These are phyloP conservation scores for Backusella tarrabulga DNA, from an alignment of 192 early-diverging fungal species.

Conservation along the genomic window DNA sequence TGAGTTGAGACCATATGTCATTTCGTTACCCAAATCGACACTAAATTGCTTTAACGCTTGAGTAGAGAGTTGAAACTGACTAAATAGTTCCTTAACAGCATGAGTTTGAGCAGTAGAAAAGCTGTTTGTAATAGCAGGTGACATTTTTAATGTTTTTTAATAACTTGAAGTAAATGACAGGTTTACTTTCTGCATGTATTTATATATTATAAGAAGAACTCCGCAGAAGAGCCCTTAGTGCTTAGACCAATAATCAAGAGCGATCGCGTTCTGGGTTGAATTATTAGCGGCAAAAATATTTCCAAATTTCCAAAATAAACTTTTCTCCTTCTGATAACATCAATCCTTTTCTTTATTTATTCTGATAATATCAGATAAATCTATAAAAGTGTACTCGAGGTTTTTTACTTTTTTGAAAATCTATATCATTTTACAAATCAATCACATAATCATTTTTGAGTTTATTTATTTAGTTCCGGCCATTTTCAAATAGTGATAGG, in stretches of 20 bases:
- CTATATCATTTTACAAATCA: slow-evolving; percentile 1
- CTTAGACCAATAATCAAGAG: neutral
- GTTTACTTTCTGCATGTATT: neutral
- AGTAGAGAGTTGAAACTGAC: slow-evolving; percentile 49
- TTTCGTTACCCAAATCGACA: slow-evolving; percentile 52
- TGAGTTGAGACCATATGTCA: slow-evolving; percentile 55
- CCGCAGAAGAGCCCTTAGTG: neutral
- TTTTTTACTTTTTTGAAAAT: neutral
- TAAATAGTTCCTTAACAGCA: neutral
- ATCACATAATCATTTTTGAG: neutral
- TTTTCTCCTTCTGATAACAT: neutral
- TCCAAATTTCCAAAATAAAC: neutral
- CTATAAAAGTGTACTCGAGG: neutral
- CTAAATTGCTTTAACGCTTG: slow-evolving; percentile 56
- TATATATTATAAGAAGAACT: neutral
- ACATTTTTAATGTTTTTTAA: neutral
- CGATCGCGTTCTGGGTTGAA: slow-evolving; percentile 2
- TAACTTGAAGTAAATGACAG: neutral
- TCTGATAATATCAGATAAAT: slow-evolving; percentile 6
- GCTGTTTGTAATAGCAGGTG: neutral
- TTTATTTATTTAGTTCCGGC: neutral
- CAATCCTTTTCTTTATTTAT: neutral
- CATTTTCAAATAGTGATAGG: neutral
- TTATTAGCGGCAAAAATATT: neutral
- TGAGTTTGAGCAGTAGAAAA: neutral